Evolutionary conservation across 108 stramenopile genomes (phyloP), one percentile per base, ranked within the genome.

Genomic region (Cyclotella atomus): DNA sequence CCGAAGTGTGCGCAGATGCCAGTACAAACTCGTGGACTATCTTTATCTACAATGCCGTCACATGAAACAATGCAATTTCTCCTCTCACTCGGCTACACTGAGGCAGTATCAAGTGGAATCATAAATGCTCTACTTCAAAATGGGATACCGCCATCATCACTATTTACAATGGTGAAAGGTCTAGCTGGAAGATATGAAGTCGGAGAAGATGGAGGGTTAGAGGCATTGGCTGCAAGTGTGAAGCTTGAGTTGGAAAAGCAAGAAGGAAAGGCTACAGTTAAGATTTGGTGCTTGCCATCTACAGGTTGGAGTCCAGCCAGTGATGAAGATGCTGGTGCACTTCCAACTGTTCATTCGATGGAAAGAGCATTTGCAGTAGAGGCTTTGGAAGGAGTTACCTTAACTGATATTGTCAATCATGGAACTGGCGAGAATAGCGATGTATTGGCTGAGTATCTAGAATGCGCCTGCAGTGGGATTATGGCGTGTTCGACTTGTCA

Each of bases 401-500:
- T 89, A 30, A 75, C 84, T 29, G 86, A 89, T 61, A 70, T 87
- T 32, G 84, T 79, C 57, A 89, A 84, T 24, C 84, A 81, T 62
- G 84, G 88, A 23, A 71, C 59, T 0, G 53, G 67, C 36, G 82
- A 81, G 10, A 77, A 78, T 59, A 61, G 62, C 35, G 73, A 79
- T 28, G 68, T 85, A 0, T 61, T 91, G 34, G 83, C 73, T 6
- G 86, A 87, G 67, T 87, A 88, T 65, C 64, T 91, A n/a, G 90
- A 91, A 73, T 88, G 91, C 34, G 87, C 86, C 1, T 92, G 91
- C 62, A 83, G 84, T 50, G 91, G 91, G 16, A 85, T 86, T 54
- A 88, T 87, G 84, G 86, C 87, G 5, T 92, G 91, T 60, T 92
- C 87, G 15, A 92, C 91, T 17, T 92, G 91, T 59, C 91, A 92